Evolutionary conservation across 2,329 filamentous ascomycete genomes (phyloP).

Genomic region (Stagonosporopsis rhizophila): DNA sequence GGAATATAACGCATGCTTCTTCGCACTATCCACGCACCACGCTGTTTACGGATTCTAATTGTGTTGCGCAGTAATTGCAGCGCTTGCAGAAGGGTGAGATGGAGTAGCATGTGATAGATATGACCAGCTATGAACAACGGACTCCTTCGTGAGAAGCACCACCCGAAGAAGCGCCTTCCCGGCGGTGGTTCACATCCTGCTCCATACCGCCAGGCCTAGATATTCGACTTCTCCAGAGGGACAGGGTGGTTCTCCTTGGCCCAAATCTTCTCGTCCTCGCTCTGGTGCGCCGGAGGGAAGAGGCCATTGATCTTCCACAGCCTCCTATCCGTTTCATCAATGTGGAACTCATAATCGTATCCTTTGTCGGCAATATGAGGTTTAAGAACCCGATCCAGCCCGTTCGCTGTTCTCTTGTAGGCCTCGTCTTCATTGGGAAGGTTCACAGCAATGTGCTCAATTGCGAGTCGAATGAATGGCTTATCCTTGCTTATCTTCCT

Average conservation of each 20-base stretch:
- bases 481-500: conserved; percentile 19
- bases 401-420: conserved; percentile 14
- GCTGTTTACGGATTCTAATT: no score
- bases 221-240: neutral
- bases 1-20: no score
- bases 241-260: conserved; percentile 25
- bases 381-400: conserved; percentile 45
- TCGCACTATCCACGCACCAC: no score
- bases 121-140: no score
- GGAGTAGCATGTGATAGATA: no score
- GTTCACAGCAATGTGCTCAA: conserved; percentile 41
- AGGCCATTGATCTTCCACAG: conserved; percentile 57
- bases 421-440: conserved; percentile 25
- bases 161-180: no score
- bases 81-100: no score
- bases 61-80: no score
- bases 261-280: conserved; percentile 46
- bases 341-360: conserved; percentile 53
- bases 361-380: conserved; percentile 52
- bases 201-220: neutral
- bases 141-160: no score
- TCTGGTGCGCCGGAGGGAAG: conserved; percentile 42
- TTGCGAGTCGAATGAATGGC: conserved; percentile 46
- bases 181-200: neutral
- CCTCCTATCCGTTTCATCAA: conserved; percentile 53